Conservation (phyloP, 192 early-diverging fungal species). For the Coemansia sp. region DNA sequence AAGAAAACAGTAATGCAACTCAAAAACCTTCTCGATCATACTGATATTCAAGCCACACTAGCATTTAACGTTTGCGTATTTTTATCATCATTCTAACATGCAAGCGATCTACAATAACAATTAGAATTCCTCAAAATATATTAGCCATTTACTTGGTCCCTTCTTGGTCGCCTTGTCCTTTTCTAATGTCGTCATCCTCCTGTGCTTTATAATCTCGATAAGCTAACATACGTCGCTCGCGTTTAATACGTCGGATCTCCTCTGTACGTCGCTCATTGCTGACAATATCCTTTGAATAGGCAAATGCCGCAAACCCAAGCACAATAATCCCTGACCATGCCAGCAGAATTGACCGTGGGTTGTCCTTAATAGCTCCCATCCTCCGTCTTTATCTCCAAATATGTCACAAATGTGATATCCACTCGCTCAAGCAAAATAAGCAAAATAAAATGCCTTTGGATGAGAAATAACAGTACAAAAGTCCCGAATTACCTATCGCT, state of each 20-base stretch:
- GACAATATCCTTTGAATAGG: slow-evolving; percentile 43
- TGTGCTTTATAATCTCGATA: slow-evolving; percentile 25
- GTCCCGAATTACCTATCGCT: too few species aligned
- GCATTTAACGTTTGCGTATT: too few species aligned
- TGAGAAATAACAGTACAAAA: too few species aligned
- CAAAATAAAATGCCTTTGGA: too few species aligned
- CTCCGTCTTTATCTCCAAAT: background rate
- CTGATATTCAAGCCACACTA: too few species aligned
- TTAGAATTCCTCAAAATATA: background rate
- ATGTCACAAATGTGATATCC: background rate
- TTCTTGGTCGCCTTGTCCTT: background rate
- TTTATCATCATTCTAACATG: too few species aligned
- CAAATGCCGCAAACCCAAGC: slow-evolving; percentile 40
- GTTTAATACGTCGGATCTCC: slow-evolving; percentile 50
- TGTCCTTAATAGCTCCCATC: slow-evolving; percentile 52
- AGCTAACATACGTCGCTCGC: slow-evolving; percentile 31
- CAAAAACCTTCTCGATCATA: too few species aligned
- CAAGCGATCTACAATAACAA: too few species aligned
- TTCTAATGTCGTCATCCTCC: slow-evolving; percentile 2
- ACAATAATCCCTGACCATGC: slow-evolving; percentile 40
- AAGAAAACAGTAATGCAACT: too few species aligned
- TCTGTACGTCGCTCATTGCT: slow-evolving; percentile 48
- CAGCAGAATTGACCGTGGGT: slow-evolving; percentile 43
- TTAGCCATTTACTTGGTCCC: too few species aligned
- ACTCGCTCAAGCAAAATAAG: background rate